A percentile compares a stretch with the other conserved stretches of the same genome.
These are phyloP conservation scores for Scleroderma citrinum DNA, from an alignment of 768 basidiomycete genomes.

Conservation along the genomic window DNA sequence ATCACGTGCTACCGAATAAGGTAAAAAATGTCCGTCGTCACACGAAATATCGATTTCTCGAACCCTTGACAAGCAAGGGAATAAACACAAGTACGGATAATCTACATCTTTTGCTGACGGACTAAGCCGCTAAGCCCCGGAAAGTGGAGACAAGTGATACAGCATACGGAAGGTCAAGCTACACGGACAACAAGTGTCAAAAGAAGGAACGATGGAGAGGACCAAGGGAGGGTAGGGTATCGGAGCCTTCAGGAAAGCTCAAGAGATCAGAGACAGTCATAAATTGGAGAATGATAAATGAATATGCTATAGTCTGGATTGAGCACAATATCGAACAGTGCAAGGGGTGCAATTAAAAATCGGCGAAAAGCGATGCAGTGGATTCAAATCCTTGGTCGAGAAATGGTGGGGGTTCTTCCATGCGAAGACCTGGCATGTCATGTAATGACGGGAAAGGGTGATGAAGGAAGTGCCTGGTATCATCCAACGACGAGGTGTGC, in stretches of 20 bases:
- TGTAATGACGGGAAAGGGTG: slow-evolving; percentile 70
- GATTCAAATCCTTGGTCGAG: slow-evolving; percentile 63
- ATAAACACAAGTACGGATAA: not conserved
- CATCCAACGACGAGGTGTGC: slow-evolving; percentile 70
- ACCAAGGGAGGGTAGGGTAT: slow-evolving; percentile 8
- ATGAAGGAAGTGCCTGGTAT: slow-evolving; percentile 82
- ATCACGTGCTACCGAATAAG: no score
- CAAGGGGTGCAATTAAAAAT: slow-evolving; percentile 47
- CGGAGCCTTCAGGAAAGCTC: not conserved
- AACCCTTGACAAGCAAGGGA: slow-evolving; percentile 3
- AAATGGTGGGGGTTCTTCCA: slow-evolving; percentile 56
- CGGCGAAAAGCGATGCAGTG: slow-evolving; percentile 64
- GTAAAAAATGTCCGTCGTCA: no score
- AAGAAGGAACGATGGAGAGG: slow-evolving; percentile 1
- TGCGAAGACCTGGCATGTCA: slow-evolving; percentile 73
- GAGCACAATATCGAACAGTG: slow-evolving; percentile 2
- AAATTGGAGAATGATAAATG: not conserved
- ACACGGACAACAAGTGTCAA: slow-evolving; percentile 12
- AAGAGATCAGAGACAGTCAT: slow-evolving; percentile 1
- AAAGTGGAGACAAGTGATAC: slow-evolving; percentile 19
- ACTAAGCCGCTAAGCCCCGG: not conserved
- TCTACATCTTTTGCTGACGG: not conserved
- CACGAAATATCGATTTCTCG: no score
- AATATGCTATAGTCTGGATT: slow-evolving; percentile 24
- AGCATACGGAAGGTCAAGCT: slow-evolving; percentile 25